Percentiles rank a stretch among this genome's conserved stretches.
Conservation (phyloP, 805 yeast species). For the Cyberlindnera maclurae region DNA sequence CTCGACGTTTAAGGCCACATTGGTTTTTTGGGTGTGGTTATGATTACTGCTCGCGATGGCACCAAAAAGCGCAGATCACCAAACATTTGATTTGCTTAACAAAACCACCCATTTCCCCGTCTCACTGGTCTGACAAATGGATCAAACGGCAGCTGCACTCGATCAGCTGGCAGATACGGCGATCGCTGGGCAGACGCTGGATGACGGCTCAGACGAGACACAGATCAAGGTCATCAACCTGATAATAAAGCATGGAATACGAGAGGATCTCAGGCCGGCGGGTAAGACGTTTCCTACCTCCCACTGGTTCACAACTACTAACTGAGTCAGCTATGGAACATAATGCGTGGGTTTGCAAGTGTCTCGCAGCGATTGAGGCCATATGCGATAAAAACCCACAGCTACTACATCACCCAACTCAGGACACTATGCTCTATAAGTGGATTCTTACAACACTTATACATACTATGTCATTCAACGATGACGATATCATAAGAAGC, state of each 20-base stretch:
- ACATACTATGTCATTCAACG: constrained; percentile 10
- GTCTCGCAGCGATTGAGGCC: constrained; percentile 18
- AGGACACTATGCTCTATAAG: constrained; percentile 9
- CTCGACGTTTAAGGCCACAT: no score
- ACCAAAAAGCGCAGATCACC: neutral
- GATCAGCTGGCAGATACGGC: constrained; percentile 12
- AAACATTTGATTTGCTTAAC: neutral
- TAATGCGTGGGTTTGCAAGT: constrained; percentile 13
- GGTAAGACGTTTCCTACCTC: constrained; percentile 1
- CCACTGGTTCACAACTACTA: neutral
- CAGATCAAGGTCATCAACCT: constrained; percentile 15
- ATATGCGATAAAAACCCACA: constrained; percentile 17
- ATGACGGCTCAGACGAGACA: constrained; percentile 16
- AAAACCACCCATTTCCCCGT: neutral
- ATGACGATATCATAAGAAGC: constrained; percentile 10
- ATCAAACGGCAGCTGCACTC: constrained; percentile 12
- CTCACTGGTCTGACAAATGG: constrained; percentile 1
- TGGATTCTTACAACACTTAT: constrained; percentile 19
- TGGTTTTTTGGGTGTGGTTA: no score
- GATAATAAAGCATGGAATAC: constrained; percentile 20
- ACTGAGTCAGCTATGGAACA: constrained; percentile 1
- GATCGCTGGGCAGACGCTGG: constrained; percentile 7
- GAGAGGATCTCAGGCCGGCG: constrained; percentile 10
- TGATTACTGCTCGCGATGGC: no score
- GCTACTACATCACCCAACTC: constrained; percentile 8